Base-by-base conservation (phyloP, 441 rosid genomes). In the Manihot esculenta region DNA sequence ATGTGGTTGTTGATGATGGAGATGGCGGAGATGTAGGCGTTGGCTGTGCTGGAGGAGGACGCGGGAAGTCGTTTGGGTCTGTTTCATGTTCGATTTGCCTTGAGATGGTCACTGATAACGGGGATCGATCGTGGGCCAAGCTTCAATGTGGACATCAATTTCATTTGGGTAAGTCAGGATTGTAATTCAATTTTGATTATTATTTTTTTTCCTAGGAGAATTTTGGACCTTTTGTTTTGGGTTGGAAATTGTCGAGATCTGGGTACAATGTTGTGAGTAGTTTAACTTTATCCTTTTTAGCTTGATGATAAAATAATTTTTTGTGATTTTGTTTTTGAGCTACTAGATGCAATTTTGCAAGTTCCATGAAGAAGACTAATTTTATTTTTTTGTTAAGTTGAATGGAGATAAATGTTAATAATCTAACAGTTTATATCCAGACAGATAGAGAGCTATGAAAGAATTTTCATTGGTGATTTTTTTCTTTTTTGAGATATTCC, bases 61-160 rank as follows among this genome's bases (percentile, higher is more conserved):
- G 80, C 30, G 86, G 78, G 27, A 83, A 85, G 78, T 75, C 80
- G 12, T 84, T 85, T 69, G 84, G 84, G 47, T 79, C 87, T 13
- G 89, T 91, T 76, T 80, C 92, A 3, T 95, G 98, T 78, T 95
- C 99, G 88, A 91, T 95, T 88, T 95, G 99, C 72, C 93, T 95
- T 33, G 99, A 95, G 69, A 74, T 74, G 45, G 98, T 95, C 12
- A 69, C 83, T 26, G 89, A 88, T 74, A 81, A 83, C 57, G 93
- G 96, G 63, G 94, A 92, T 87, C 97, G 99, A 57, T 86, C 98
- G 1, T 91, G 91, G 99, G 98, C 98, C 48, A 95, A 89, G 83
- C 98, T 95, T 79, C 98, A 91, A 80, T 95, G 99, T 48, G 97
- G 94, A 44, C 99, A 95, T 45, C 90, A 84, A 74, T 95, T 95